Evolutionary conservation across 1,139 yeast genomes (phyloP), one percentile per base, ranked within the genome.

Genomic region (Yamadazyma atlantica): DNA sequence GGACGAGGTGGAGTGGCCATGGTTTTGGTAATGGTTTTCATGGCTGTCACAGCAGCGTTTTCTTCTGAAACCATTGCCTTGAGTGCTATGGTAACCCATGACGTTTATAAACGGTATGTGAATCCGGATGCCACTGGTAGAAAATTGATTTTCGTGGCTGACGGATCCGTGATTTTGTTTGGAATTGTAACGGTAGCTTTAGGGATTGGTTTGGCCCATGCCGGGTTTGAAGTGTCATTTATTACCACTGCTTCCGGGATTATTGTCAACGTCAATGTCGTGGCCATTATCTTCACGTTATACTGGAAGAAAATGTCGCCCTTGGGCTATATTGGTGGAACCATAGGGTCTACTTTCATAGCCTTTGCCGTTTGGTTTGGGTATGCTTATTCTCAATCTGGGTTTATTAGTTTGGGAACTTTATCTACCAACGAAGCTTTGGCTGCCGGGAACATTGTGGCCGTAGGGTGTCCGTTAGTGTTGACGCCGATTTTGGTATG

Each of bases 351-450:
- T 1, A 65, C 78, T 2, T 48, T 55, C 1, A 54, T 66, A 22
- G 76, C 76, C 14, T 45, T 76, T 31, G 64, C 60, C 8, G 62
- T 74, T 17, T 77, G 82, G 82, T 54, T 75, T 28, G 75, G 68
- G 4, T 32, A 55, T 51, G 39, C 52, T 35, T 19, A 50, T 45
- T 41, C 51, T 44, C 42, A 73, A 69, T 28, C 52, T 51, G 59
- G 46, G 19, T 35, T 35, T 2, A 39, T 64, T 13, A 50, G 38
- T n/a, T 43, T 54, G 49, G 51, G 59, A 2, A 43, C 61, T 11
- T 48, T 58, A 39, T 43, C 46, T 2, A 45, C 48, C 22, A 44
- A 42, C 27, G 49, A 45, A 40, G 64, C 71, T 15, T 54, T 61
- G 2, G 50, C 62, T 23, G 54, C 64, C 32, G 72, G 69, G 3